Evolutionary conservation across 768 basidiomycete genomes (phyloP).

Genomic region (Rhodotorula paludigena): DNA sequence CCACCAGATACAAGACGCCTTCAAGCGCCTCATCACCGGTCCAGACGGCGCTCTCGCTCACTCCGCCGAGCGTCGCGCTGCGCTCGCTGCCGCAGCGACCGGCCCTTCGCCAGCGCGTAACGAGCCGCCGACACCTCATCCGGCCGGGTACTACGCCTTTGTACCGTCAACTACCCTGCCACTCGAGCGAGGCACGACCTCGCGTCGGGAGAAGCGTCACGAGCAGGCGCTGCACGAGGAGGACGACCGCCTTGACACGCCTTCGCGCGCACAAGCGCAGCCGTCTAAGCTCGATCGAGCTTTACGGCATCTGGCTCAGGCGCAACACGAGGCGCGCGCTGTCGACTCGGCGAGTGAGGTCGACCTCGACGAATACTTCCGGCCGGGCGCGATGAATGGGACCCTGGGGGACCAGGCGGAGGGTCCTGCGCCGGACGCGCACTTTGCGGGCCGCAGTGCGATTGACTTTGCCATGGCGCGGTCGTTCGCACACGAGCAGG

Average conservation of each 20-base stretch:
- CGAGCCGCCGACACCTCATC: conserved; percentile 21
- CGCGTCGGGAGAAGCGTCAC: no score
- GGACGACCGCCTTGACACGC: neutral
- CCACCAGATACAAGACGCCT: conserved; percentile 28
- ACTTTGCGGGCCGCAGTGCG: conserved; percentile 15
- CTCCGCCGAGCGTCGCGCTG: conserved; percentile 20
- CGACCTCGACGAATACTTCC: neutral
- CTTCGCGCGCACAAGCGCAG: neutral
- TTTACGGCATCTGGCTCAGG: conserved; percentile 1
- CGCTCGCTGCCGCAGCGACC: neutral
- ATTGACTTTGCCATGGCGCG: conserved; percentile 31
- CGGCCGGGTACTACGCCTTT: conserved; percentile 19
- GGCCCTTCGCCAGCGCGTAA: neutral
- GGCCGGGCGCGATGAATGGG: neutral
- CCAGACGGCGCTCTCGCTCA: conserved; percentile 26
- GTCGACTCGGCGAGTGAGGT: neutral
- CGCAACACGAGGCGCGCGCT: neutral
- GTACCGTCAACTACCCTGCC: conserved; percentile 9
- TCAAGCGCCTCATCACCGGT: conserved; percentile 30
- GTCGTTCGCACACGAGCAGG: neutral
- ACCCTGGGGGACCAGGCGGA: neutral
- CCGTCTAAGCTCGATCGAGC: conserved; percentile 9
- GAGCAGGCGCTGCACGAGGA: neutral
- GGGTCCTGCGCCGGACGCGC: neutral
- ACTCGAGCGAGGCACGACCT: neutral